Evolutionary conservation across 208 protist species (phyloP).

Genomic region (Trypanosomatidae sp.): DNA sequence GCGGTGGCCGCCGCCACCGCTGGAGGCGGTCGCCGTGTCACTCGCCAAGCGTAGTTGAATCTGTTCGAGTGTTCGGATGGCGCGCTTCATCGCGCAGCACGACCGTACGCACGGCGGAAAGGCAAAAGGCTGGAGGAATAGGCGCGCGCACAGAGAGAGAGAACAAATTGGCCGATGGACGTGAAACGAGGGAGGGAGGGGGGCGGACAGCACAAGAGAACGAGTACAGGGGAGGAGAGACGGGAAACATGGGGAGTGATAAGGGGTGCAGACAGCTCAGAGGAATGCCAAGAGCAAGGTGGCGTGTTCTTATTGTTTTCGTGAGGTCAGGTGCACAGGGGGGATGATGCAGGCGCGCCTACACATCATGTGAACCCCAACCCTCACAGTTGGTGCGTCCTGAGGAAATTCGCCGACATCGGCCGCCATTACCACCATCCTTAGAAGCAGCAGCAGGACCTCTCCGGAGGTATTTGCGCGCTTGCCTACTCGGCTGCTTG

Average conservation of each 20-base stretch:
- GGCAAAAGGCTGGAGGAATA: not conserved
- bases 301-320: not conserved
- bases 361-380: not conserved
- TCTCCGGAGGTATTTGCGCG: not conserved
- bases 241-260: not conserved
- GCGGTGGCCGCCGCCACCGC: not conserved
- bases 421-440: not conserved
- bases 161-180: too few species aligned
- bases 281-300: not conserved
- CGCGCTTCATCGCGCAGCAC: constrained; percentile 18
- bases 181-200: not conserved
- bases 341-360: not conserved
- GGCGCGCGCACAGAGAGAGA: not conserved
- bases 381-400: not conserved
- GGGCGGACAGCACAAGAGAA: not conserved
- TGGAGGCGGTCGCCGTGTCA: not conserved
- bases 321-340: not conserved
- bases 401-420: not conserved
- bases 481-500: not conserved
- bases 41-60: constrained; percentile 14
- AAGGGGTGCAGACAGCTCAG: not conserved
- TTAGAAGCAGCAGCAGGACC: not conserved
- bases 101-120: not conserved
- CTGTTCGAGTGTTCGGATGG: constrained; percentile 11
- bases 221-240: not conserved